Percentiles rank a stretch among this genome's conserved stretches.
These are phyloP conservation scores for Byssothecium circinans DNA, from an alignment of 2,329 filamentous ascomycete genomes.

Conservation along the genomic window DNA sequence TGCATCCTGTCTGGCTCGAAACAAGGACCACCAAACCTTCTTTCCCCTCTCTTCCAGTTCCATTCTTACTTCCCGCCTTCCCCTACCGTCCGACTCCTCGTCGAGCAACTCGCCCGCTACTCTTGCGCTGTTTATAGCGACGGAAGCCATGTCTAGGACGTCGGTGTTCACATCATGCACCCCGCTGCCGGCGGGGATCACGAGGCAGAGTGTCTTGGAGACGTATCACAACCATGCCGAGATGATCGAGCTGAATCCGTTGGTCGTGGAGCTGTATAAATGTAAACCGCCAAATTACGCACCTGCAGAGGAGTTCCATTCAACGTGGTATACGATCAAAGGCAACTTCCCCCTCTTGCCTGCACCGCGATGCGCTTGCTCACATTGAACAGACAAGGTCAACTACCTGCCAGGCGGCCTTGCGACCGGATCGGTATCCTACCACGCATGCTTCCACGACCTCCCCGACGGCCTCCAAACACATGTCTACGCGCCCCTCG, in stretches of 20 bases:
- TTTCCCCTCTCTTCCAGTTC: slow-evolving; percentile 13
- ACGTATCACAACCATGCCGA: slow-evolving; percentile 76
- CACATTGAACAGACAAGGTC: slow-evolving; percentile 62
- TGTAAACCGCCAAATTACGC: slow-evolving; percentile 70
- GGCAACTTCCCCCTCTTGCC: slow-evolving; percentile 21
- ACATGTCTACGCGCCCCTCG: slow-evolving; percentile 80
- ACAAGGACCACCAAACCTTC: slow-evolving; percentile 25
- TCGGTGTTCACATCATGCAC: slow-evolving; percentile 77
- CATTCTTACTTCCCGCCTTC: slow-evolving; percentile 15
- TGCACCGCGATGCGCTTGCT: slow-evolving; percentile 6
- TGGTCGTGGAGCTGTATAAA: slow-evolving; percentile 71
- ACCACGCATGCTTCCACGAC: slow-evolving; percentile 80
- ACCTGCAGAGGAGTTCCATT: slow-evolving; percentile 69
- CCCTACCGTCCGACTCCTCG: neutral
- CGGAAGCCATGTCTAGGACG: slow-evolving; percentile 64
- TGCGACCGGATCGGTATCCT: slow-evolving; percentile 68
- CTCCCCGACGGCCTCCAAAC: slow-evolving; percentile 73
- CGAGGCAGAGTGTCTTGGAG: slow-evolving; percentile 69
- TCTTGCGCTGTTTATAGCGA: neutral
- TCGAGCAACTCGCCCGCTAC: neutral
- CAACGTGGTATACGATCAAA: slow-evolving; percentile 68
- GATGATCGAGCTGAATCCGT: slow-evolving; percentile 87
- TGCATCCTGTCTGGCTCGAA: slow-evolving; percentile 23
- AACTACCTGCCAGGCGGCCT: slow-evolving; percentile 70
- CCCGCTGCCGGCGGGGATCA: slow-evolving; percentile 69